Conservation (phyloP, 148 eudicot genomes). For the Vaccinium corymbosum region DNA sequence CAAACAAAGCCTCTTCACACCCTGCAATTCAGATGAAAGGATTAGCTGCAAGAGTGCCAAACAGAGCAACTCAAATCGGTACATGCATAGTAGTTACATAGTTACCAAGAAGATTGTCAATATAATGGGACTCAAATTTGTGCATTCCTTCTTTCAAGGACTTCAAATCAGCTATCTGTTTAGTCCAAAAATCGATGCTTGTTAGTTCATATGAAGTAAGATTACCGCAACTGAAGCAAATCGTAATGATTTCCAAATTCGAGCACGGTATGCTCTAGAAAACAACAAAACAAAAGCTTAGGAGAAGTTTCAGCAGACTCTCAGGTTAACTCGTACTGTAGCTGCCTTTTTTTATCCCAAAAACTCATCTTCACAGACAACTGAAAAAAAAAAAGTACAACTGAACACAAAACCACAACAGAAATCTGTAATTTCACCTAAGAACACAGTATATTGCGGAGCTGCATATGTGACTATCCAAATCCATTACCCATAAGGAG, state of each 20-base stretch:
- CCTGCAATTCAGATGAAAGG: slow-evolving; percentile 20
- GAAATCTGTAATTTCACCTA: not conserved
- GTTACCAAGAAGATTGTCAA: slow-evolving; percentile 36
- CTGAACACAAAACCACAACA: not conserved
- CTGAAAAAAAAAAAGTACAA: not conserved
- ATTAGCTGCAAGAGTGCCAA: not conserved
- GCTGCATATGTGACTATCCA: not conserved
- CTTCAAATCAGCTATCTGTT: slow-evolving; percentile 34
- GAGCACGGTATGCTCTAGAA: not conserved
- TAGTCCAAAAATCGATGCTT: not conserved
- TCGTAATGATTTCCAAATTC: not conserved
- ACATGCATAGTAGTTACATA: not conserved
- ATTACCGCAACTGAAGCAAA: not conserved
- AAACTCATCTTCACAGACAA: not conserved
- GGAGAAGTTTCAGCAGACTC: not conserved
- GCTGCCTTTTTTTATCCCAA: not conserved
- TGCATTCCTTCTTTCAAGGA: slow-evolving; percentile 31
- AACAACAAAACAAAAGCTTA: not conserved
- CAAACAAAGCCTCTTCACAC: slow-evolving; percentile 29
- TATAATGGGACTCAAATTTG: slow-evolving; percentile 41
- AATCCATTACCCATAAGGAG: not conserved
- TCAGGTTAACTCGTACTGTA: not conserved
- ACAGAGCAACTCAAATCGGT: not conserved
- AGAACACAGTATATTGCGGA: not conserved
- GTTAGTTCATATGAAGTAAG: not conserved